Percentiles rank a stretch among this genome's conserved stretches.
These are phyloP conservation scores for Meyerozyma elateridarum DNA, from an alignment of 1,139 yeast species.

Conservation along the genomic window DNA sequence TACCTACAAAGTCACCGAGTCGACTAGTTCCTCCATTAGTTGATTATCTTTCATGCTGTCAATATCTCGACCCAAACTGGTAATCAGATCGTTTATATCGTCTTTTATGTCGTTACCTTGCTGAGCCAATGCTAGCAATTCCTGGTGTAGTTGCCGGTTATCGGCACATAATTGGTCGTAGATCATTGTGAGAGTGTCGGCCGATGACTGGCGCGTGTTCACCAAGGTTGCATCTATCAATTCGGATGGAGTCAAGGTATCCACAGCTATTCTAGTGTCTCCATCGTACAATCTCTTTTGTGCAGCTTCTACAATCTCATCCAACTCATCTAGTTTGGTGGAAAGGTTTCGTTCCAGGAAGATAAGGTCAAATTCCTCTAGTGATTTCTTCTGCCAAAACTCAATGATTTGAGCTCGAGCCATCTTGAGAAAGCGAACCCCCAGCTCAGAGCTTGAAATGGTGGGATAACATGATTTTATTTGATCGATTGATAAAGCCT, in stretches of 20 bases:
- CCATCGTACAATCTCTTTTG: conserved; percentile 20
- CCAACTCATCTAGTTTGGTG: conserved; percentile 57
- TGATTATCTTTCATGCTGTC: conserved; percentile 22
- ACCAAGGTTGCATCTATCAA: conserved; percentile 31
- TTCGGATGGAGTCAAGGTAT: conserved; percentile 28
- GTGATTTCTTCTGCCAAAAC: conserved; percentile 57
- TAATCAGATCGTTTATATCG: conserved; percentile 21
- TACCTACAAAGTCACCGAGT: too few relatives aligned
- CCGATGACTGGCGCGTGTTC: conserved; percentile 20
- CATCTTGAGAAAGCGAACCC: conserved; percentile 46
- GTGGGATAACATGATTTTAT: conserved; percentile 65
- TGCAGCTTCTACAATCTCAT: conserved; percentile 58
- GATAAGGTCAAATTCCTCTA: conserved; percentile 62
- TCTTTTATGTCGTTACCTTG: conserved; percentile 20
- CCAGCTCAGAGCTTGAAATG: conserved; percentile 46
- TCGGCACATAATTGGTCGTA: conserved; percentile 34
- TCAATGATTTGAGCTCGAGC: conserved; percentile 59
- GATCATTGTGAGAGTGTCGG: conserved; percentile 31
- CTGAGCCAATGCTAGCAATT: conserved; percentile 19
- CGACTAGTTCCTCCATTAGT: conserved; percentile 23
- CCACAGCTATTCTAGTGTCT: conserved; percentile 26
- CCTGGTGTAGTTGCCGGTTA: conserved; percentile 26
- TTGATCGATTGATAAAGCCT: conserved; percentile 56
- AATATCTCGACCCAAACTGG: conserved; percentile 24
- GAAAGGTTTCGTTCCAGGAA: conserved; percentile 59